These are phyloP conservation scores for Sanghuangporus weigelae DNA, from an alignment of 1,284 basidiomycete genomes.

Conservation along the genomic window DNA sequence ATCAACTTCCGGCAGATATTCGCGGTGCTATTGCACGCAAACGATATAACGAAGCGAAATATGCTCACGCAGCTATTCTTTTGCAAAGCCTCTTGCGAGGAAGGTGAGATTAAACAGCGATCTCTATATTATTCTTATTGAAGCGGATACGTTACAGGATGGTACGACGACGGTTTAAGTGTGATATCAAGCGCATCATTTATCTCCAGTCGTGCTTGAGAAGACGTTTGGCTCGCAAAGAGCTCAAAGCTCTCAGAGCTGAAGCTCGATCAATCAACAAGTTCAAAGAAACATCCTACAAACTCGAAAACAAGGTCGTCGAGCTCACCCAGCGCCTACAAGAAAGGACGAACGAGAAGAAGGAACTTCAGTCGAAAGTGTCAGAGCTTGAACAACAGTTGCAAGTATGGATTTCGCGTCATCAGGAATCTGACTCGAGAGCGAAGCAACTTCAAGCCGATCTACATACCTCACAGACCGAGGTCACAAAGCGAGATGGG, in stretches of 20 bases:
- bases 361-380: conserved; percentile 75
- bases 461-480: conserved; percentile 69
- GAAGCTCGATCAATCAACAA: conserved; percentile 97
- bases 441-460: conserved; percentile 74
- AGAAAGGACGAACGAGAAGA: conserved; percentile 89
- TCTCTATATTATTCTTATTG: neutral
- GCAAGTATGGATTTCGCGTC: conserved; percentile 77
- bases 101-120: conserved; percentile 40
- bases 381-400: conserved; percentile 82
- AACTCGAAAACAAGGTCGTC: conserved; percentile 98
- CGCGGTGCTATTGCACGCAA: conserved; percentile 79
- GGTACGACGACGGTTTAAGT: conserved; percentile 55
- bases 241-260: conserved; percentile 77
- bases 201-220: conserved; percentile 92
- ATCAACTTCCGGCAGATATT: conserved; percentile 45
- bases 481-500: conserved; percentile 72
- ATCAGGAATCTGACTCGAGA: conserved; percentile 84
- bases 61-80: conserved; percentile 61
- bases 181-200: conserved; percentile 72
- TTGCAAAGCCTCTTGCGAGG: conserved; percentile 89
- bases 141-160: conserved; percentile 41
- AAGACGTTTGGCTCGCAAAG: conserved; percentile 81
- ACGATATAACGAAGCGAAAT: conserved; percentile 56
- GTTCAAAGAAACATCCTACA: conserved; percentile 99
- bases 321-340: conserved; percentile 97